A percentile compares a stretch with the other conserved stretches of the same genome.
Conservation (phyloP, 2,329 filamentous ascomycete species). For the Cadophora gregata region DNA sequence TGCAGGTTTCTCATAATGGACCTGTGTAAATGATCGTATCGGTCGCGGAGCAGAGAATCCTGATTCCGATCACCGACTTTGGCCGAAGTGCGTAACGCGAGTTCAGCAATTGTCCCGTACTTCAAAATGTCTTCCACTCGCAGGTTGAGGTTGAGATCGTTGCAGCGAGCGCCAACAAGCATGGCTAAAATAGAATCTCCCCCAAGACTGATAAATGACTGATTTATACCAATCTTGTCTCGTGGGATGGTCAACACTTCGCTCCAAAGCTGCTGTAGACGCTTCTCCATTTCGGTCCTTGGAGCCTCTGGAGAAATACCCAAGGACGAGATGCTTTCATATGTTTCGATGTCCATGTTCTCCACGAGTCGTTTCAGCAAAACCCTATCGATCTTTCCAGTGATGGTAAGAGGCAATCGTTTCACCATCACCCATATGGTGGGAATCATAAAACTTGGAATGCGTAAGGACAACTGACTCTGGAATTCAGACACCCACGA, state of each 20-base stretch:
- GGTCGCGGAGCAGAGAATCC: too few relatives aligned
- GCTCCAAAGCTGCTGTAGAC: slow-evolving; percentile 6
- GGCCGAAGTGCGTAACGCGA: slow-evolving; percentile 10
- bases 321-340: slow-evolving; percentile 8
- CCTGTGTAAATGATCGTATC: not conserved
- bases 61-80: not conserved
- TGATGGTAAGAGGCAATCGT: slow-evolving; percentile 5
- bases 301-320: not conserved
- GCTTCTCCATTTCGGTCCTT: slow-evolving; percentile 9
- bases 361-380: not conserved
- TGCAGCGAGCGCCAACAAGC: slow-evolving; percentile 28
- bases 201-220: slow-evolving; percentile 32
- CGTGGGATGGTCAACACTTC: not conserved
- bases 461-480: not conserved
- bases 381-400: slow-evolving; percentile 18
- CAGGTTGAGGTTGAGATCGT: slow-evolving; percentile 24
- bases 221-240: slow-evolving; percentile 25
- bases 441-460: slow-evolving; percentile 15
- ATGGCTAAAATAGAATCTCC: slow-evolving; percentile 39
- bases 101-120: slow-evolving; percentile 28
- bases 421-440: slow-evolving; percentile 16
- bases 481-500: not conserved
- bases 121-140: slow-evolving; percentile 34
- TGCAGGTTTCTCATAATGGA: not conserved
- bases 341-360: slow-evolving; percentile 15